Evolutionary conservation across 2,329 filamentous ascomycete species (phyloP), one percentile per base, ranked within the genome.

Genomic region (Paecilomyces fulvus): DNA sequence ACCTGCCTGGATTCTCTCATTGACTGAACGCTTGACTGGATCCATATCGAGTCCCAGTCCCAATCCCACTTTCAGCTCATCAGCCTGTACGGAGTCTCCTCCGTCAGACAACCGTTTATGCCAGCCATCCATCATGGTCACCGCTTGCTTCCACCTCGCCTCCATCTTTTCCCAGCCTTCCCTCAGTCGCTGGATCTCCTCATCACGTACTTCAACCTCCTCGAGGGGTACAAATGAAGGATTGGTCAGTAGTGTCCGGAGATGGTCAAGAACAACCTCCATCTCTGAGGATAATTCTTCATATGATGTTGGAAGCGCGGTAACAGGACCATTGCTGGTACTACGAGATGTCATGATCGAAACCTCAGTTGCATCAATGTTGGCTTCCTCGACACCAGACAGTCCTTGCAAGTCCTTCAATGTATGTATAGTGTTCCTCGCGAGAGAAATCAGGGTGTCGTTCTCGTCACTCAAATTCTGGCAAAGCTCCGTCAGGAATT

Each of bases 111-210:
- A 90, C 48, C 90, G 83, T 69, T 85, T 87, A 59, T 92, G 86
- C 92, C 94, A 97, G 31, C 88, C 86, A 61, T 96, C 90, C 77
- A 99, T 95, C 75, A 99, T 84, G 33, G 84, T 81, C 11, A 97
- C 86, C 0, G 94, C 90, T 68, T 97, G 92, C 61, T 85, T 86
- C 90, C 94, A 96, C 53, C 91, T 83, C 21, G 78, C 82, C 71
- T 97, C 92, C 89, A 97, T 96, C 73, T 88, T 91, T 69, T 95
- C 89, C 87, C 92, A 95, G 14, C 92, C 90, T 55, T 88, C 83
- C 55, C 90, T 85, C 51, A 99, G 78, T 53, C 89, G 83, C 54
- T 82, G 80, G 61, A 99, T 97, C 70, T 96, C 92, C 58, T 95
- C 88, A 61, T 99, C 92, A 55, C 92, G 85, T n/a, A 91, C 76